Percentiles rank a stretch among this genome's conserved stretches.
Conservation (phyloP, 305 asterid genomes). For the Euphrasia arctica region DNA sequence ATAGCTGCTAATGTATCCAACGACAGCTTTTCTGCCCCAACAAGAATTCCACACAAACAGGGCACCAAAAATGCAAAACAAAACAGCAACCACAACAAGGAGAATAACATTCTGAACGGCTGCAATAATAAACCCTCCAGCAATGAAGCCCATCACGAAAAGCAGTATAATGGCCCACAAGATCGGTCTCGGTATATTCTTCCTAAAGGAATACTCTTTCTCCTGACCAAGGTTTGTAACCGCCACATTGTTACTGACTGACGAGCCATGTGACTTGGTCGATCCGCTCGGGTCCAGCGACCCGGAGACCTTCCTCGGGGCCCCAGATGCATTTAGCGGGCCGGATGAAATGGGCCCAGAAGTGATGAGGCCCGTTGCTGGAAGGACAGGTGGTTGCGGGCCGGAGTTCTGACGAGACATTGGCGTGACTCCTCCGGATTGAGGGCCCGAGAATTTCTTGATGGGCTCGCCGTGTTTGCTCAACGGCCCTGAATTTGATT, state of each 20-base stretch:
- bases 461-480: constrained; percentile 91
- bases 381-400: constrained; percentile 74
- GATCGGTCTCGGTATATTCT: constrained; percentile 62
- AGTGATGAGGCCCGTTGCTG: constrained; percentile 88
- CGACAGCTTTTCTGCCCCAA: constrained; percentile 63
- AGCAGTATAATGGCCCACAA: constrained; percentile 77
- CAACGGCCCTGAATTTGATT: constrained; percentile 82
- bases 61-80: constrained; percentile 54
- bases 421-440: constrained; percentile 73
- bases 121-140: constrained; percentile 82
- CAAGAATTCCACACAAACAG: constrained; percentile 75
- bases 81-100: constrained; percentile 49
- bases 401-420: constrained; percentile 79
- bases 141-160: constrained; percentile 83
- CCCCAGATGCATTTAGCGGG: constrained; percentile 75
- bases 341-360: constrained; percentile 86
- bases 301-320: constrained; percentile 77
- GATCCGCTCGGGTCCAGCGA: constrained; percentile 68
- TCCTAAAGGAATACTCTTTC: constrained; percentile 58
- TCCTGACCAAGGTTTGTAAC: constrained; percentile 71
- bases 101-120: constrained; percentile 72
- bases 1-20: constrained; percentile 55
- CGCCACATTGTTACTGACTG: constrained; percentile 60
- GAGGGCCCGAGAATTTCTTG: constrained; percentile 88
- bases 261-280: constrained; percentile 46